Evolutionary conservation across 2,329 filamentous ascomycete species (phyloP).

Genomic region (Xylaria sp.): DNA sequence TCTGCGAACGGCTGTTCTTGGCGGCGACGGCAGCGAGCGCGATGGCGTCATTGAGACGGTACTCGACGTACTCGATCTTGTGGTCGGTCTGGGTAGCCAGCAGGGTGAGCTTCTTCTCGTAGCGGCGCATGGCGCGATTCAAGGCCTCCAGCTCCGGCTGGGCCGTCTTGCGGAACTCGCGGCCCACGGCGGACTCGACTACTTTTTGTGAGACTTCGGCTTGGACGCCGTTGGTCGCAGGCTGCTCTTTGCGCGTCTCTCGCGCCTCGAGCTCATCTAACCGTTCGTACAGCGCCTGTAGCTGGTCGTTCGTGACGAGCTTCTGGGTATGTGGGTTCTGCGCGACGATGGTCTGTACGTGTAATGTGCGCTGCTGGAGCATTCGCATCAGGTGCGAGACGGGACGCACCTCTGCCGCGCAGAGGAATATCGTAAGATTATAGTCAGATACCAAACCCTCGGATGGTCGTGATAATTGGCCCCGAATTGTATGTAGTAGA

Average conservation of each 20-base stretch:
- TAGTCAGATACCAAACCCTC: slow-evolving; percentile 92
- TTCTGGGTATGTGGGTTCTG: slow-evolving; percentile 58
- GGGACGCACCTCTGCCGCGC: slow-evolving; percentile 87
- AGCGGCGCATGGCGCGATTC: slow-evolving; percentile 86
- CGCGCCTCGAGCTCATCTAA: slow-evolving; percentile 76
- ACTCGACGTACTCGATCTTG: slow-evolving; percentile 76
- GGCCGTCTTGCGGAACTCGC: slow-evolving; percentile 71
- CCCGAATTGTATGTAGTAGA: slow-evolving; percentile 82
- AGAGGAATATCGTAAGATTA: slow-evolving; percentile 89
- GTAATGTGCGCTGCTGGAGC: slow-evolving; percentile 79
- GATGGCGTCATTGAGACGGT: slow-evolving; percentile 78
- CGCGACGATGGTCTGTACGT: slow-evolving; percentile 79
- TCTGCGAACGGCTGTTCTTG: slow-evolving; percentile 56
- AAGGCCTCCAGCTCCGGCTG: slow-evolving; percentile 88
- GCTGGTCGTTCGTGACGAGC: slow-evolving; percentile 52
- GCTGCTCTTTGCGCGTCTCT: slow-evolving; percentile 52
- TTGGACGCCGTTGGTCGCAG: slow-evolving; percentile 25
- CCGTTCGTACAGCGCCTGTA: slow-evolving; percentile 70
- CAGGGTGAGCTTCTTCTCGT: slow-evolving; percentile 87
- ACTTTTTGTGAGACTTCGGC: slow-evolving; percentile 50
- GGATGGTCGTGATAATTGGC: slow-evolving; percentile 82
- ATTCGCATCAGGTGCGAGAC: slow-evolving; percentile 84
- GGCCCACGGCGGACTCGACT: slow-evolving; percentile 58
- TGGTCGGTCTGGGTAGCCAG: slow-evolving; percentile 80
- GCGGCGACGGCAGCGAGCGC: slow-evolving; percentile 82